phyloP scores from a whole-genome alignment of 202 grass and related monocot genomes.

The Schoenoplectus triqueter region DNA sequence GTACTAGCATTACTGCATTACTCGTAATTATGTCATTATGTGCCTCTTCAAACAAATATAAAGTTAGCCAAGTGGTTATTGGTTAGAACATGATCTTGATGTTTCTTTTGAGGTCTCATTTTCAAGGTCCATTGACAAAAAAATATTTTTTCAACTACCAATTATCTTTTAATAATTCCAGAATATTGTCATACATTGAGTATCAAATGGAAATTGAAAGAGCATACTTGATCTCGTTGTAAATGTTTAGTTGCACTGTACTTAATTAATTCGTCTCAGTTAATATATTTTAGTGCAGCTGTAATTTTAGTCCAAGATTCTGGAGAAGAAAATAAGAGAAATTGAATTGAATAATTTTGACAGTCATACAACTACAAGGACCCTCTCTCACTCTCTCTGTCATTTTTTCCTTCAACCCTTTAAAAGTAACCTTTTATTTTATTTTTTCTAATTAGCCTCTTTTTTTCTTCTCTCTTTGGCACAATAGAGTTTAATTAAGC shows the following conservation, averaged over 20 bases:
- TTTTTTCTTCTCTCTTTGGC: neutral
- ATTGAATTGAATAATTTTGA: neutral
- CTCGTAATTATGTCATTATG: no score
- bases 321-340: neutral
- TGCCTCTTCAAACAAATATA: no score
- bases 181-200: neutral
- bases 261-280: neutral
- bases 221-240: neutral
- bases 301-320: neutral
- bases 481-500: neutral
- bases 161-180: no score
- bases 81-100: no score
- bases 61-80: no score
- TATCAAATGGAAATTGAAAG: neutral
- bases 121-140: no score
- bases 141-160: no score
- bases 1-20: no score
- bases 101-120: no score
- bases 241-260: neutral
- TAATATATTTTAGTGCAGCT: conserved; percentile 3
- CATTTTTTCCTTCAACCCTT: neutral
- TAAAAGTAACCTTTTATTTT: neutral
- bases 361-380: neutral
- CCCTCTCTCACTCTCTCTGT: neutral
- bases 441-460: neutral